phyloP scores from a whole-genome alignment of 169 alveolate species.

The Condylostoma magnum region DNA sequence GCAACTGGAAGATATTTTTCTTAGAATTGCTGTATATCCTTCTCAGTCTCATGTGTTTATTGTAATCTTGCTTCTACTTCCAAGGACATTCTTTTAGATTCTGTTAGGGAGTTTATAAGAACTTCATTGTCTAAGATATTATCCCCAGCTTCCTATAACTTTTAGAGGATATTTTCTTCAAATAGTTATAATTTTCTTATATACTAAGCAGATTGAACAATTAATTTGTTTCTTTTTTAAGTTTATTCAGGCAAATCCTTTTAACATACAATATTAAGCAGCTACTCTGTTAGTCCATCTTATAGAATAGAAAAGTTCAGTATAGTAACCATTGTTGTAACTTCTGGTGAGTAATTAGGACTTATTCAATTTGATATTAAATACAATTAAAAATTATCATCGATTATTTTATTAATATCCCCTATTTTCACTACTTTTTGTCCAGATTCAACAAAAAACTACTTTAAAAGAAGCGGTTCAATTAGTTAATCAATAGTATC shows the following conservation, averaged over 20 bases:
- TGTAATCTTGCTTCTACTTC: constrained; percentile 62
- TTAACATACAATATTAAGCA: constrained; percentile 67
- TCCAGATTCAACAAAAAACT: constrained; percentile 49
- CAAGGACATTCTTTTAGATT: constrained; percentile 35
- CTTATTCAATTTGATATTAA: constrained; percentile 65
- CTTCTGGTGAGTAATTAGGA: constrained; percentile 83
- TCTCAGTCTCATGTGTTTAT: constrained; percentile 63
- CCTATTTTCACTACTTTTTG: constrained; percentile 45
- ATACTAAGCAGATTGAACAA: constrained; percentile 62
- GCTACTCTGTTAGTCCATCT: constrained; percentile 78
- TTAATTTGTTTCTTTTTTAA: constrained; percentile 60
- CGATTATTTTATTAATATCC: constrained; percentile 50
- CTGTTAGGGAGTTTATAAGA: neutral
- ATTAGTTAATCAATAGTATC: constrained; percentile 64
- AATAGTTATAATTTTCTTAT: constrained; percentile 63
- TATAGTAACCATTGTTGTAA: constrained; percentile 57
- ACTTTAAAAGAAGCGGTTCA: constrained; percentile 62
- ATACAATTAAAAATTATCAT: constrained; percentile 60
- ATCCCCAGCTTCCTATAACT: constrained; percentile 28
- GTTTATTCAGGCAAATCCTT: constrained; percentile 69
- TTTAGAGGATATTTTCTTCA: constrained; percentile 65
- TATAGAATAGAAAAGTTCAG: constrained; percentile 76
- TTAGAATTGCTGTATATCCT: constrained; percentile 59
- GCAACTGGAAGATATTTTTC: constrained; percentile 76
- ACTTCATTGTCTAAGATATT: constrained; percentile 27